Conservation (phyloP, 2,329 filamentous ascomycete genomes). For the Penicillium decumbens region DNA sequence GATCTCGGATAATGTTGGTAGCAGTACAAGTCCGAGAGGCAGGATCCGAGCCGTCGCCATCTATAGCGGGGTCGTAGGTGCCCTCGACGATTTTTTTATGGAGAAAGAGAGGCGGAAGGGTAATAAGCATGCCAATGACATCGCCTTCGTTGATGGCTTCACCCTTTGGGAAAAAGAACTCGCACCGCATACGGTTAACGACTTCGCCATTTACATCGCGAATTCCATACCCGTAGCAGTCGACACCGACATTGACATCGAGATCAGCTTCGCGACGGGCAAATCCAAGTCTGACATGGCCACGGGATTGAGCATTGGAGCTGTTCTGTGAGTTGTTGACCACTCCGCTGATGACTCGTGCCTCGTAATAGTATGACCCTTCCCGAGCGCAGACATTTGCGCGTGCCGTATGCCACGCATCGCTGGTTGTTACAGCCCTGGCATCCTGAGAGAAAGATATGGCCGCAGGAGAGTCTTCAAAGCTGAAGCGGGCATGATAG, state of each 20-base stretch:
- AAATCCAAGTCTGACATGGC: conserved; percentile 48
- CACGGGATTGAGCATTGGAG: conserved; percentile 28
- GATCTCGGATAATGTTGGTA: conserved; percentile 84
- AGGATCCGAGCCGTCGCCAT: conserved; percentile 41
- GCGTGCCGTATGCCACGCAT: conserved; percentile 85
- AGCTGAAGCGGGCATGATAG: conserved; percentile 78
- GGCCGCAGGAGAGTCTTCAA: conserved; percentile 82
- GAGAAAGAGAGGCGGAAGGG: conserved; percentile 74
- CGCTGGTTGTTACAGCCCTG: conserved; percentile 77
- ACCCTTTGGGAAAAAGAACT: conserved; percentile 75
- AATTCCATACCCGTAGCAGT: conserved; percentile 92
- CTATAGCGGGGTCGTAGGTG: conserved; percentile 80
- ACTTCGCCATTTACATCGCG: conserved; percentile 87
- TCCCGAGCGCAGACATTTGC: conserved; percentile 88
- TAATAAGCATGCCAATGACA: conserved; percentile 89
- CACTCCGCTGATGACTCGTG: conserved; percentile 73
- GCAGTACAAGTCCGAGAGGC: conserved; percentile 51
- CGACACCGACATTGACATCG: conserved; percentile 66
- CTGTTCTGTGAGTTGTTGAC: conserved; percentile 27
- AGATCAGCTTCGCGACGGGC: conserved; percentile 45
- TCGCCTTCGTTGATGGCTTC: conserved; percentile 83
- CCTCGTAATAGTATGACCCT: conserved; percentile 91
- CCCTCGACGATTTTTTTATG: conserved; percentile 86
- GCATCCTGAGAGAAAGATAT: conserved; percentile 76
- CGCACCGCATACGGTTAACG: conserved; percentile 88